Evolutionary conservation across 257 asterid species (phyloP).

Genomic region (Salvia splendens): DNA sequence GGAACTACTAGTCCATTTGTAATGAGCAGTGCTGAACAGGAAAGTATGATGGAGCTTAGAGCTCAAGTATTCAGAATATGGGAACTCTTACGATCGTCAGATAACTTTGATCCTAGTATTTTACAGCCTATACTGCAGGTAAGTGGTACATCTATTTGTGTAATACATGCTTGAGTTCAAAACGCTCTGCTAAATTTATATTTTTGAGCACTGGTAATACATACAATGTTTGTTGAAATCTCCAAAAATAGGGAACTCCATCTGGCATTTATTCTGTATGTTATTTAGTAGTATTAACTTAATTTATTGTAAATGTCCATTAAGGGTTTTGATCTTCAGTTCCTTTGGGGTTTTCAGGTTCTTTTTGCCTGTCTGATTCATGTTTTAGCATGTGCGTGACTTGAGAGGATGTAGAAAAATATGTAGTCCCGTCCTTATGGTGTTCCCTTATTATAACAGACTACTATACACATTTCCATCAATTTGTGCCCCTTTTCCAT

Average conservation of each 20-base stretch:
- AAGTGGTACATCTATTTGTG: conserved; percentile 14
- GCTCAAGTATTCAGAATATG: conserved; percentile 89
- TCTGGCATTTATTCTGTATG: not conserved
- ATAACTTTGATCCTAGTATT: conserved; percentile 78
- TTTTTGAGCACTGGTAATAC: not conserved
- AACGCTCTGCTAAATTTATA: conserved; percentile 20
- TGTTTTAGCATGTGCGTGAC: too few relatives aligned
- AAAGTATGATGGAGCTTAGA: conserved; percentile 82
- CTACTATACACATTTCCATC: not conserved
- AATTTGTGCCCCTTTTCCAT: not conserved
- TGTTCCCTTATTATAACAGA: too few relatives aligned
- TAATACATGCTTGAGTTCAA: conserved; percentile 9
- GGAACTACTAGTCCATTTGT: conserved; percentile 53
- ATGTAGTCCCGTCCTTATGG: too few relatives aligned
- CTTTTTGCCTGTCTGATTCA: too few relatives aligned
- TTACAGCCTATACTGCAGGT: conserved; percentile 93
- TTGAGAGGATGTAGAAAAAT: too few relatives aligned
- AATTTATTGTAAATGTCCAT: not conserved
- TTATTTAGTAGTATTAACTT: not conserved
- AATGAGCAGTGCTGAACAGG: conserved; percentile 62
- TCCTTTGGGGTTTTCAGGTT: too few relatives aligned
- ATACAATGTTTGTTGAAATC: not conserved
- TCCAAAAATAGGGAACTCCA: not conserved
- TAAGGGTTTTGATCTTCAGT: too few relatives aligned
- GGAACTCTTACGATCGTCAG: conserved; percentile 76